Evolutionary conservation across 192 early-diverging fungal species (phyloP), one percentile per base, ranked within the genome.

Genomic region (Coemansia brasiliensis): DNA sequence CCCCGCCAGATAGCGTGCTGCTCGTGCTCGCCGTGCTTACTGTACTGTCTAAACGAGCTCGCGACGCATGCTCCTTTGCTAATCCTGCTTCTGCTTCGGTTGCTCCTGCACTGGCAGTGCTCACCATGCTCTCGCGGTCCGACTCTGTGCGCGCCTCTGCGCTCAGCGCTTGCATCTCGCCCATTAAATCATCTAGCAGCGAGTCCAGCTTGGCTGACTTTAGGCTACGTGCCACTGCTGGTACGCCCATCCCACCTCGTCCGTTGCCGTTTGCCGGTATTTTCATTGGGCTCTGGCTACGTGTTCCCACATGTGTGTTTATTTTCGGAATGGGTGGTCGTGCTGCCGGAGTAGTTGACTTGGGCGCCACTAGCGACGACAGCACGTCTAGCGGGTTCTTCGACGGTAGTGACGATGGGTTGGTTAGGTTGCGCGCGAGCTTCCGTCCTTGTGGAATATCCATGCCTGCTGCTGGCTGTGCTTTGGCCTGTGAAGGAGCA

Each of bases 151-250:
- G 66, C 45, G 55, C 62, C 55, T 70, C 67, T 0, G 63, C 55
- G 42, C 57, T 79, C 49, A 79, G 46, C n/a, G 66, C 70, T 52
- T 79, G 70, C 71, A 79, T 79, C 41, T 73, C 66, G 48, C 65
- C 71, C 76, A 79, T 63, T 49, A 79, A 45, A 15, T 79, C 76
- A 43, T 73, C 76, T 24, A 79, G 52, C 54, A 79, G 53, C 50
- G 70, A 73, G 52, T 79, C 76, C 12, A 79, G 63, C 51, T 73
- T 72, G 13, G 65, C 70, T 7, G 76, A 61, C 55, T 73, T 73
- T 32, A 64, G 49, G 20, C 63, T 64, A 24, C 57, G 38, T 38
- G 26, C 53, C 39, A 29, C 52, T 1, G 59, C 44, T 13, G 40
- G 44, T 55, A 20, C n/a, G 29, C 53, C 63, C 41, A 21, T 25